phyloP scores from a whole-genome alignment of 176 grass and related monocot species.

The Chloris gayana region DNA sequence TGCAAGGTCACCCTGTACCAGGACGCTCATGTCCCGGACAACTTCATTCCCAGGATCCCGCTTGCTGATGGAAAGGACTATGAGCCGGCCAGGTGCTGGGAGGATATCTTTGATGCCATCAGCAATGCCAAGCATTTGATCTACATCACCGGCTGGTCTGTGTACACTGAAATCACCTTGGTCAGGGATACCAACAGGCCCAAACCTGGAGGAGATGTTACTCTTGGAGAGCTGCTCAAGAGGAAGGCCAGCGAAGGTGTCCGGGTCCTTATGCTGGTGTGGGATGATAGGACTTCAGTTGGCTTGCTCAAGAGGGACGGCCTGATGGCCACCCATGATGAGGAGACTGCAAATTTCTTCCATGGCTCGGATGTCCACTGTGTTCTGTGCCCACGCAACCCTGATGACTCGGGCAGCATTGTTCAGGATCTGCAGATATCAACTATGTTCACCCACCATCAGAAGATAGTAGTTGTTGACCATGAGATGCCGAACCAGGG shows the following conservation, averaged over 20 bases:
- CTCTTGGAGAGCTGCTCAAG: slow-evolving; percentile 69
- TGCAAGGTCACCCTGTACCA: slow-evolving; percentile 65
- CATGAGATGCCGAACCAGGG: slow-evolving; percentile 54
- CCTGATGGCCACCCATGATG: slow-evolving; percentile 66
- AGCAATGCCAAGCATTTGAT: slow-evolving; percentile 60
- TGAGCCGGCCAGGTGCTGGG: slow-evolving; percentile 67
- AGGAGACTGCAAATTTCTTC: slow-evolving; percentile 63
- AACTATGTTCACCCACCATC: slow-evolving; percentile 74
- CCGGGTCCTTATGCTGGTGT: slow-evolving; percentile 61
- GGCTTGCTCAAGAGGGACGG: slow-evolving; percentile 63
- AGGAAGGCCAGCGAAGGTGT: slow-evolving; percentile 68
- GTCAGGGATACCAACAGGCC: slow-evolving; percentile 60
- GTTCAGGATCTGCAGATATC: slow-evolving; percentile 68
- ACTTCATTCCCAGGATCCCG: slow-evolving; percentile 63
- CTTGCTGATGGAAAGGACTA: slow-evolving; percentile 60
- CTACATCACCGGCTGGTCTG: slow-evolving; percentile 70
- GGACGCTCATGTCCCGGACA: slow-evolving; percentile 64
- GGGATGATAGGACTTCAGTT: slow-evolving; percentile 66
- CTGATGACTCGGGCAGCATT: slow-evolving; percentile 59
- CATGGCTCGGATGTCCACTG: slow-evolving; percentile 44
- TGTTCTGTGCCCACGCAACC: slow-evolving; percentile 64
- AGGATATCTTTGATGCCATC: slow-evolving; percentile 72
- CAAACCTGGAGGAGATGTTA: slow-evolving; percentile 61
- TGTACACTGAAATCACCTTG: slow-evolving; percentile 59
- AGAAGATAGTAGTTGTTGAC: slow-evolving; percentile 66